phyloP scores from a whole-genome alignment of 768 basidiomycete genomes.

The Rhizopogon vulgaris region DNA sequence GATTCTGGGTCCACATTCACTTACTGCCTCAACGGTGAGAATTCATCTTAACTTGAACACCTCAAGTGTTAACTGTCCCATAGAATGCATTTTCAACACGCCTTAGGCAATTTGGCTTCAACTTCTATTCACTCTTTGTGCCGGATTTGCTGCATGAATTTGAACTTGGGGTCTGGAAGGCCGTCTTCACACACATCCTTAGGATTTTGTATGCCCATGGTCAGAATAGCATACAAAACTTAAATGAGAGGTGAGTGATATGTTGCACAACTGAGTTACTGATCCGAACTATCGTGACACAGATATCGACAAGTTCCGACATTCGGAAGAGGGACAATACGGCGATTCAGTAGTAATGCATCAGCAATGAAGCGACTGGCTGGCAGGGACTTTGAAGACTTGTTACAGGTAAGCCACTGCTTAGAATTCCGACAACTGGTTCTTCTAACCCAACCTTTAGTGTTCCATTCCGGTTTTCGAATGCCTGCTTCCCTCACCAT shows the following conservation, averaged over 20 bases:
- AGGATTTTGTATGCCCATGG: too few relatives aligned
- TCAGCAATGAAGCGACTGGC: conserved; percentile 12
- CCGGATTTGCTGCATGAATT: too few relatives aligned
- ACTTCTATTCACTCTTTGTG: conserved; percentile 24
- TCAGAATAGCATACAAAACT: too few relatives aligned
- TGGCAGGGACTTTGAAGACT: conserved; percentile 8
- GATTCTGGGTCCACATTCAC: background rate
- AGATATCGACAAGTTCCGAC: too few relatives aligned
- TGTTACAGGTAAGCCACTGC: conserved; percentile 7
- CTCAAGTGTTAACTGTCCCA: too few relatives aligned
- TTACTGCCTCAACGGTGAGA: background rate
- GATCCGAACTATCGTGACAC: too few relatives aligned
- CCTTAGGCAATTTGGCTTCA: conserved; percentile 12
- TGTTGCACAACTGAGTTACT: too few relatives aligned
- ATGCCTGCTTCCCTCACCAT: conserved; percentile 20
- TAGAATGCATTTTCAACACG: conserved; percentile 31
- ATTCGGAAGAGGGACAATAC: too few relatives aligned
- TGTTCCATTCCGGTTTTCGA: conserved; percentile 32
- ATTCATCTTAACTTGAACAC: background rate
- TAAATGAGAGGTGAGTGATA: too few relatives aligned
- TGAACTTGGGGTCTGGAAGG: too few relatives aligned
- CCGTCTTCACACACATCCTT: too few relatives aligned
- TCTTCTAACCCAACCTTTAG: conserved; percentile 14
- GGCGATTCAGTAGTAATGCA: background rate
- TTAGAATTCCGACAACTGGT: too few relatives aligned